Percentiles rank a stretch among this genome's conserved stretches.
Conservation (phyloP, 2,329 filamentous ascomycete genomes). For the Fusarium mundagurra region DNA sequence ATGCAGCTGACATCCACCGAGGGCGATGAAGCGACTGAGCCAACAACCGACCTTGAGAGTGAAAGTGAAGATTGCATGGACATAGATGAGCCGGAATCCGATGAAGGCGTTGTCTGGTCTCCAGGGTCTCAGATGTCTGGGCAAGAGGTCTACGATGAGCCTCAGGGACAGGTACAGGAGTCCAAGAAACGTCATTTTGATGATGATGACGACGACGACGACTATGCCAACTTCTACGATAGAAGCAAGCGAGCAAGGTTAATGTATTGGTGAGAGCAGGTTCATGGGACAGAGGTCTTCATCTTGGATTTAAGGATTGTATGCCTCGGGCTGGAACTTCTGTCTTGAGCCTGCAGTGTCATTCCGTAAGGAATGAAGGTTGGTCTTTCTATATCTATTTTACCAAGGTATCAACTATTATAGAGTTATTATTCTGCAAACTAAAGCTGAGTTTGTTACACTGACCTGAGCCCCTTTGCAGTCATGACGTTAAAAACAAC, state of each 20-base stretch:
- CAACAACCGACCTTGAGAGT: rapidly evolving
- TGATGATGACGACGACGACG: not conserved
- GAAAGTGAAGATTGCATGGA: not conserved
- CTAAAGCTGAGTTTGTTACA: rapidly evolving
- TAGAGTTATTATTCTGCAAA: not conserved
- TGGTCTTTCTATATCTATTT: not conserved
- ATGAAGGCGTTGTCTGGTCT: not conserved
- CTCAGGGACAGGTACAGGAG: not conserved
- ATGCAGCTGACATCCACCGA: rapidly evolving
- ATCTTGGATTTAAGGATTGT: rapidly evolving
- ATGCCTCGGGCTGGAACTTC: not conserved
- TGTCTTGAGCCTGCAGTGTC: rapidly evolving
- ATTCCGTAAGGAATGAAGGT: rapidly evolving
- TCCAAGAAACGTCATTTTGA: not conserved
- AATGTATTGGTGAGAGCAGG: not conserved
- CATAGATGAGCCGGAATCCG: not conserved
- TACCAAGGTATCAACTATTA: not conserved
- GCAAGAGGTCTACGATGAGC: not conserved
- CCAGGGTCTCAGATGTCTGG: not conserved
- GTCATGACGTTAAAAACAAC: not conserved
- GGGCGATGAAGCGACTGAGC: too few species aligned
- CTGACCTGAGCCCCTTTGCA: not conserved
- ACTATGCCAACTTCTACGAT: too few species aligned
- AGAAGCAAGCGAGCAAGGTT: not conserved
- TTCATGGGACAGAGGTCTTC: rapidly evolving